phyloP scores from a whole-genome alignment of 75 land plant genomes.

The Chamaecyparis obtusa region DNA sequence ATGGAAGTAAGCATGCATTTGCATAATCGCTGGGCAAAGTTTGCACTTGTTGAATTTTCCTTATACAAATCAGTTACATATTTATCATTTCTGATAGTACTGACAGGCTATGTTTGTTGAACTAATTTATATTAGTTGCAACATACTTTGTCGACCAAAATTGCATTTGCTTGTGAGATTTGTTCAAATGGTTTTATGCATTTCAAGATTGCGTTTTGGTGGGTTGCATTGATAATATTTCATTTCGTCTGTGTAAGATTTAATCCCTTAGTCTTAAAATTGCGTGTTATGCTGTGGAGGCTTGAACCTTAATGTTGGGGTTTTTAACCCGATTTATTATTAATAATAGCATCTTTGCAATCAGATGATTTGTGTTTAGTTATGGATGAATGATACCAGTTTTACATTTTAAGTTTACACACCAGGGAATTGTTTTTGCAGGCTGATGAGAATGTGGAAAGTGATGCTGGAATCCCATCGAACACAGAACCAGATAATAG shows the following conservation, averaged over 20 bases:
- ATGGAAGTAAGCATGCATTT: not conserved
- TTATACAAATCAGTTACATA: not conserved
- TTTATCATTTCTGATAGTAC: not conserved
- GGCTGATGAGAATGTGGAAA: slow-evolving; percentile 56
- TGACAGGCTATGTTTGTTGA: not conserved
- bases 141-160: not conserved
- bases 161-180: not conserved
- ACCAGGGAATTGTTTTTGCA: slow-evolving; percentile 19
- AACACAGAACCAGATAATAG: slow-evolving; percentile 54
- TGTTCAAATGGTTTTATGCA: not conserved
- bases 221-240: not conserved
- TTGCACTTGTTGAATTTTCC: not conserved
- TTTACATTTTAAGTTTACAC: slow-evolving; percentile 6
- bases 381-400: not conserved
- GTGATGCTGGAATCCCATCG: slow-evolving; percentile 65
- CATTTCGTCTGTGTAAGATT: not conserved
- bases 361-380: not conserved
- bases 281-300: not conserved
- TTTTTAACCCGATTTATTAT: not conserved
- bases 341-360: not conserved
- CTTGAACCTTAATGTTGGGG: not conserved
- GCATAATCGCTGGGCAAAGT: not conserved
- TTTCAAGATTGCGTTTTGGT: not conserved
- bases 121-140: not conserved
- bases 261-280: not conserved